A percentile compares a stretch with the other conserved stretches of the same genome.
Conservation (phyloP, 768 basidiomycete species). For the Amanita muscaria region DNA sequence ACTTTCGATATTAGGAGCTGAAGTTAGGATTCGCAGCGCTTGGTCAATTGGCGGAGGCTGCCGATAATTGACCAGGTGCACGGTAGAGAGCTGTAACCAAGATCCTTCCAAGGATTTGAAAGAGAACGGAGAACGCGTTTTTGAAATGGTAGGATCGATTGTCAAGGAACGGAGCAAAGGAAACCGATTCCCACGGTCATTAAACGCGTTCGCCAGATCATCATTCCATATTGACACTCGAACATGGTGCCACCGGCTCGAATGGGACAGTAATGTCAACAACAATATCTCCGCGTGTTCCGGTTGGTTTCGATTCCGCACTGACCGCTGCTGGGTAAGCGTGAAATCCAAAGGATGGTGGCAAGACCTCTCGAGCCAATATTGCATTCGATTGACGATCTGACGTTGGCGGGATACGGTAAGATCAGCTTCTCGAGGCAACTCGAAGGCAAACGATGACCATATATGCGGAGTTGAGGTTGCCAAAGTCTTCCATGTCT, state of each 20-base stretch:
- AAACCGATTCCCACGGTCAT: not conserved
- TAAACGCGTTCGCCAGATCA: not conserved
- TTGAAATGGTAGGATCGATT: not conserved
- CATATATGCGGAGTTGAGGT: conserved; percentile 35
- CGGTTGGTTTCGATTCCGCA: not conserved
- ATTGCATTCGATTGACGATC: not conserved
- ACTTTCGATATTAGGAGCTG: not conserved
- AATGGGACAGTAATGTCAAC: not conserved
- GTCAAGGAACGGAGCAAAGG: not conserved
- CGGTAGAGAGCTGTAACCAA: not conserved
- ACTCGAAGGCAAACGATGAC: conserved; percentile 29
- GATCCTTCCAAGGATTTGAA: not conserved
- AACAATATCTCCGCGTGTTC: not conserved
- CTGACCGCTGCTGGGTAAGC: not conserved
- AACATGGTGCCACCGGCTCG: not conserved
- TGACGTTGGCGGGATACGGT: not conserved
- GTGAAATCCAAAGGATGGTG: not conserved
- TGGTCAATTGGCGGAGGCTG: not conserved
- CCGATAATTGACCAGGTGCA: not conserved
- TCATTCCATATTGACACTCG: not conserved
- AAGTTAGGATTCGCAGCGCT: not conserved
- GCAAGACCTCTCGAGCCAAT: not conserved
- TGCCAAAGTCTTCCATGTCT: conserved; percentile 32
- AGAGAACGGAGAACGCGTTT: not conserved
- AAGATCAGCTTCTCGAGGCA: not conserved